These are phyloP conservation scores for Tolypocladium cylindrosporum DNA, from an alignment of 2,329 filamentous ascomycete genomes.

Conservation along the genomic window DNA sequence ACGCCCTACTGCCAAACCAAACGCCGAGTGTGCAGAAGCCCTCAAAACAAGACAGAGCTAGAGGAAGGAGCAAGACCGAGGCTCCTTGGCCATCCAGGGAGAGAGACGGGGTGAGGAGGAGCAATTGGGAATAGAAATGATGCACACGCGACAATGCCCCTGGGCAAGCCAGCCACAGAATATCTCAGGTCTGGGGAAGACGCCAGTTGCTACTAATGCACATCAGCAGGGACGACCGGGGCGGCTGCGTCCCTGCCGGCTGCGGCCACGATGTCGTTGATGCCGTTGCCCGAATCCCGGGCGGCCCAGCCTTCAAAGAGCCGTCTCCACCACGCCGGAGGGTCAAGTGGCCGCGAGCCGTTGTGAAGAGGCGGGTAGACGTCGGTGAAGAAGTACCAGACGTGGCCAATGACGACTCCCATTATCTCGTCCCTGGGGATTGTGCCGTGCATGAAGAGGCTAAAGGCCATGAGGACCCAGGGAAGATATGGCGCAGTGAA, in stretches of 20 bases:
- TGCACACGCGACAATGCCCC: background rate
- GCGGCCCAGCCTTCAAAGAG: conserved; percentile 58
- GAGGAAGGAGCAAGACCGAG: background rate
- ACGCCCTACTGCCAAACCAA: background rate
- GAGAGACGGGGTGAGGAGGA: background rate
- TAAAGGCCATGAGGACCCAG: conserved; percentile 92
- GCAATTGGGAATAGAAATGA: background rate
- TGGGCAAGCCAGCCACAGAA: background rate
- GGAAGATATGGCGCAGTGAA: conserved; percentile 93
- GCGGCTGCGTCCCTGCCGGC: conserved; percentile 24
- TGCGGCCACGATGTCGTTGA: conserved; percentile 53
- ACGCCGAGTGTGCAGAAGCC: background rate
- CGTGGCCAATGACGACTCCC: conserved; percentile 86
- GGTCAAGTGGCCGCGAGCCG: conserved; percentile 76
- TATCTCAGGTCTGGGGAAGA: background rate
- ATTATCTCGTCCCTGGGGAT: conserved; percentile 94
- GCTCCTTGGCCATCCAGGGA: background rate
- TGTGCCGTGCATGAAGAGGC: conserved; percentile 77
- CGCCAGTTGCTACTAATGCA: background rate
- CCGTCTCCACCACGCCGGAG: conserved; percentile 80
- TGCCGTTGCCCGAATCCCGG: conserved; percentile 39
- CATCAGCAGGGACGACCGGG: background rate
- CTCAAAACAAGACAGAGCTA: background rate
- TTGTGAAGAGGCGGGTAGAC: conserved; percentile 89
- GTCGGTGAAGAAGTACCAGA: conserved; percentile 98